Evolutionary conservation across 2,329 filamentous ascomycete genomes (phyloP).

Genomic region (Colletotrichum sojae): DNA sequence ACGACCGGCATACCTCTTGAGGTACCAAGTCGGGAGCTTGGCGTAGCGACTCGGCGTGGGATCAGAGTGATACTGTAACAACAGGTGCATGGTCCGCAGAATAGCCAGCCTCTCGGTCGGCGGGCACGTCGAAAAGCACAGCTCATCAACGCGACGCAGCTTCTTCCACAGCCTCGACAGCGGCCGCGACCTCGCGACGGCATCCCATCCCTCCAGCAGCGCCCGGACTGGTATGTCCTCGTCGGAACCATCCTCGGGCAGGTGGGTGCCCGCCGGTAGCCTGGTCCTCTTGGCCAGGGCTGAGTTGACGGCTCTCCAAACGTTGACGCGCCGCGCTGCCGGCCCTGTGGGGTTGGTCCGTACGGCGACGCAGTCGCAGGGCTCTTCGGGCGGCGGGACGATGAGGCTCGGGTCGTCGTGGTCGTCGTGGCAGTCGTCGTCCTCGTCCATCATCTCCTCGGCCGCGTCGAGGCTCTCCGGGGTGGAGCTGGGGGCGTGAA

Average conservation of each 20-base stretch:
- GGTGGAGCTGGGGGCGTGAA: conserved; percentile 25
- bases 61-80: conserved; percentile 48
- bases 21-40: conserved; percentile 46
- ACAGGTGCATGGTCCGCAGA: conserved; percentile 45
- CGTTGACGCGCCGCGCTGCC: conserved; percentile 35
- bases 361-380: conserved; percentile 24
- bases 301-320: conserved; percentile 48
- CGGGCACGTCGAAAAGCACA: conserved; percentile 42
- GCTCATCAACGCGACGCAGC: conserved; percentile 45
- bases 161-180: conserved; percentile 48
- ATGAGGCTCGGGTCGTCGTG: conserved; percentile 23
- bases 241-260: conserved; percentile 43
- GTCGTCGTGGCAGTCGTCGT: conserved; percentile 10
- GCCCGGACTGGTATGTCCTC: conserved; percentile 47
- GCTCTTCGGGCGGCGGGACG: conserved; percentile 13
- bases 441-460: not conserved
- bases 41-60: conserved; percentile 42
- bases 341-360: conserved; percentile 6
- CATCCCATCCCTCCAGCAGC: conserved; percentile 48
- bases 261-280: conserved; percentile 32
- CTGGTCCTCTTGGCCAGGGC: conserved; percentile 34
- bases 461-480: conserved; percentile 27
- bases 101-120: conserved; percentile 45
- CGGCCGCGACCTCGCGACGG: conserved; percentile 45
- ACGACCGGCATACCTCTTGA: conserved; percentile 43